Percentiles rank a stretch among this genome's conserved stretches.
These are phyloP conservation scores for Morella rubra DNA, from an alignment of 306 rosid genomes.

Conservation along the genomic window DNA sequence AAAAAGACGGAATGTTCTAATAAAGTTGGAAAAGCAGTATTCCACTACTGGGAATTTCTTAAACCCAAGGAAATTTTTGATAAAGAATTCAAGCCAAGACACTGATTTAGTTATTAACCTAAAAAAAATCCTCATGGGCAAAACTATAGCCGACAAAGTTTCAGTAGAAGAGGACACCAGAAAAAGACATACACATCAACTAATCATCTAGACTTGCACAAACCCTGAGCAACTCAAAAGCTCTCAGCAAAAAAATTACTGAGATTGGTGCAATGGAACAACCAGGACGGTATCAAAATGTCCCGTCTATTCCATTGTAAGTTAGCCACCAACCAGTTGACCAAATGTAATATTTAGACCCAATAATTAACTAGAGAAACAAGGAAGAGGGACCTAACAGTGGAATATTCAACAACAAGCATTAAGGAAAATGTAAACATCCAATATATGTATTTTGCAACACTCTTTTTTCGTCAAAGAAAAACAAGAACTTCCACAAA, in stretches of 20 bases:
- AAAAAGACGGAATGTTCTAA: no score
- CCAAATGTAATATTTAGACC: neutral
- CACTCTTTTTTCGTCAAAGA: neutral
- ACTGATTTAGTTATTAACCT: no score
- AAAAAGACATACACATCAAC: neutral
- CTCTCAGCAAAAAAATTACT: neutral
- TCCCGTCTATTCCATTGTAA: neutral
- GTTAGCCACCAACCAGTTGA: neutral
- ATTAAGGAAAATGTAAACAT: neutral
- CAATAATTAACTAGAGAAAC: neutral
- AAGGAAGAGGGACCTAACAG: neutral
- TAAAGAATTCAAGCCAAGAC: no score
- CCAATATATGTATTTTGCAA: neutral
- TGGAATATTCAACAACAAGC: neutral
- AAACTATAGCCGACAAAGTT: neutral
- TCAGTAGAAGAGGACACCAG: neutral
- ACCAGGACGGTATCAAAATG: neutral
- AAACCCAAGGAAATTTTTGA: no score
- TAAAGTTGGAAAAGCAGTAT: no score
- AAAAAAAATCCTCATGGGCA: no score
- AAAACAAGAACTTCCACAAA: conserved; percentile 12
- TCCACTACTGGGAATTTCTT: no score
- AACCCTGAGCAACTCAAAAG: neutral
- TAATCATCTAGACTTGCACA: neutral
- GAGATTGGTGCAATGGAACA: neutral